phyloP scores from a whole-genome alignment of 1,284 basidiomycete genomes.

The Rhodotorula sp. region DNA sequence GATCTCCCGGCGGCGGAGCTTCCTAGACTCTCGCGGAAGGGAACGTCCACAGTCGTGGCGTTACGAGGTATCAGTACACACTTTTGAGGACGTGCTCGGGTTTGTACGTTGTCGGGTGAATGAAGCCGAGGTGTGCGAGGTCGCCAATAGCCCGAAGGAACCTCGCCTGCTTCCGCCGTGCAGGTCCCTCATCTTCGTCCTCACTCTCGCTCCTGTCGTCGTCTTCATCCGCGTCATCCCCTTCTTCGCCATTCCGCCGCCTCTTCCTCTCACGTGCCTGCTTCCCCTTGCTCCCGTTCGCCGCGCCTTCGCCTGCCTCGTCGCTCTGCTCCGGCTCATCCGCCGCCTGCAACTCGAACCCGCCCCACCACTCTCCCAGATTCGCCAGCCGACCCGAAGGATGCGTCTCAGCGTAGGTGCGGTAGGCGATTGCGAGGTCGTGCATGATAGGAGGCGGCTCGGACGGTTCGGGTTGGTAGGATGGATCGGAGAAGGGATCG shows the following conservation, averaged over 20 bases:
- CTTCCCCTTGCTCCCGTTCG: not conserved
- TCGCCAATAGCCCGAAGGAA: conserved; percentile 42
- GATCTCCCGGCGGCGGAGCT: no score
- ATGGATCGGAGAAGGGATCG: conserved; percentile 6
- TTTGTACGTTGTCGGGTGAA: conserved; percentile 42
- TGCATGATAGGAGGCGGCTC: not conserved
- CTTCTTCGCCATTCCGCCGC: not conserved
- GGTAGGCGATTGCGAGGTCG: conserved; percentile 34
- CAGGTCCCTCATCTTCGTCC: conserved; percentile 17
- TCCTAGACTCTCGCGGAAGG: not conserved
- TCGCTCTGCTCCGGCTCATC: conserved; percentile 13
- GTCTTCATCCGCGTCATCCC: conserved; percentile 7
- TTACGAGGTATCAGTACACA: conserved; percentile 36
- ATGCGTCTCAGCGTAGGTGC: conserved; percentile 36
- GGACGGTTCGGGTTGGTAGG: not conserved
- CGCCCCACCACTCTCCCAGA: conserved; percentile 43
- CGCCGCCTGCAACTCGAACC: conserved; percentile 30
- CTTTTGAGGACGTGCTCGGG: conserved; percentile 43
- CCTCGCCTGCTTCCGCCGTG: conserved; percentile 38
- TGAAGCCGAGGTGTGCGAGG: conserved; percentile 40
- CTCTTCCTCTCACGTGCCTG: not conserved
- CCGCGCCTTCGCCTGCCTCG: not conserved
- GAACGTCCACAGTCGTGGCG: not conserved
- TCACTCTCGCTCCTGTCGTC: conserved; percentile 25
- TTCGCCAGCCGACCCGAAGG: conserved; percentile 40